Conservation (phyloP, 1,284 basidiomycete genomes). For the Fomes fomentarius region DNA sequence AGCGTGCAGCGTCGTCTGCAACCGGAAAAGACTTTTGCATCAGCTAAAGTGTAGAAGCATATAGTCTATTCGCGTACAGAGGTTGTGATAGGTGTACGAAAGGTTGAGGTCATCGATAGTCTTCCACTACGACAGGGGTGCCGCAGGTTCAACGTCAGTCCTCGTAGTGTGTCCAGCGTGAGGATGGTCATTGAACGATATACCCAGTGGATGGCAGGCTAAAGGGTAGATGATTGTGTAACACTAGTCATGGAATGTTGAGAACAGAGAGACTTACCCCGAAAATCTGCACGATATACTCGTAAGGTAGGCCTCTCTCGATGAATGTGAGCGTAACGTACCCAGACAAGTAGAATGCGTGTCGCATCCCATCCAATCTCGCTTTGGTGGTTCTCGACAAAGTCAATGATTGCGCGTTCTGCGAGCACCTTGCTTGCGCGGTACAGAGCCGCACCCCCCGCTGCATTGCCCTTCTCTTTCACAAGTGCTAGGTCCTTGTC, state of each 20-base stretch:
- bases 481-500: constrained; percentile 50
- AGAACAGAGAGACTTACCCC: constrained; percentile 1
- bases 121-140: constrained; percentile 11
- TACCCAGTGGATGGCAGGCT: constrained; percentile 11
- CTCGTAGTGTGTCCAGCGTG: too few species aligned
- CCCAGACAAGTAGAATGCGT: constrained; percentile 17
- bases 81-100: constrained; percentile 20
- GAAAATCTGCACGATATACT: not conserved
- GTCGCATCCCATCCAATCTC: constrained; percentile 49
- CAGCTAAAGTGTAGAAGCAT: not conserved
- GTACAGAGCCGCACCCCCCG: constrained; percentile 48
- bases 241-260: not conserved
- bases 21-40: not conserved
- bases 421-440: constrained; percentile 68
- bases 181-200: not conserved
- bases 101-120: constrained; percentile 18
- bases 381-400: constrained; percentile 55
- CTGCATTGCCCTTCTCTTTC: constrained; percentile 54
- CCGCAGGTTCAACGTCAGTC: not conserved
- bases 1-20: constrained; percentile 12
- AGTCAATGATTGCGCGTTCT: constrained; percentile 64
- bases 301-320: not conserved
- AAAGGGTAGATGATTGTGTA: constrained; percentile 1
- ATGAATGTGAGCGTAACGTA: not conserved
- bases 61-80: constrained; percentile 6